phyloP scores from a whole-genome alignment of 495 filamentous ascomycete species.

The Mycothermus thermophilus region DNA sequence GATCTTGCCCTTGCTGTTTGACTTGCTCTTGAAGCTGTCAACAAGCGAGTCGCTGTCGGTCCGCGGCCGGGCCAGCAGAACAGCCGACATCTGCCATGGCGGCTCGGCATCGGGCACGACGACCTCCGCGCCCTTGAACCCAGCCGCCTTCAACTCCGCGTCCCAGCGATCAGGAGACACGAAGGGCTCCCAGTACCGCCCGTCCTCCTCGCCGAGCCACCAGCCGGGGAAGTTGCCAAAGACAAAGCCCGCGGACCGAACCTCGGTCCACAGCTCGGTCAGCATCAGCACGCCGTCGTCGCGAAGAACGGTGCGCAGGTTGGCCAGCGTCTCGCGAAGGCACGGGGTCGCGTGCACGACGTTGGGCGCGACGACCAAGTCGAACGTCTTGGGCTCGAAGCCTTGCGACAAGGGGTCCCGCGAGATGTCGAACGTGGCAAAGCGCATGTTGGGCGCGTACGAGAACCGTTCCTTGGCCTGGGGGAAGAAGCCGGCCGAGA shows the following conservation, averaged over 20 bases:
- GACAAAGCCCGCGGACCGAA: conserved; percentile 17
- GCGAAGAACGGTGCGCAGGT: conserved; percentile 24
- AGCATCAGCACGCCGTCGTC: conserved; percentile 27
- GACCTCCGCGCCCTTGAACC: conserved; percentile 35
- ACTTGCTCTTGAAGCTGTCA: too few relatives aligned
- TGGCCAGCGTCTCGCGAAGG: conserved; percentile 19
- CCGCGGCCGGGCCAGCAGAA: conserved; percentile 5
- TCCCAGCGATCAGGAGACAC: conserved; percentile 24
- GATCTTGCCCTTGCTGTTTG: too few relatives aligned
- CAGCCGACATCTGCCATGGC: conserved; percentile 1
- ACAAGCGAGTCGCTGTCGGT: background rate
- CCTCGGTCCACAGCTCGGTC: conserved; percentile 22
- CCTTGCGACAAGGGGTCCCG: conserved; percentile 35
- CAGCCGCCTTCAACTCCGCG: conserved; percentile 18
- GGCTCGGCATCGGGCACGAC: conserved; percentile 10
- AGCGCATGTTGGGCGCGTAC: conserved; percentile 28
- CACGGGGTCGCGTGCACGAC: conserved; percentile 35
- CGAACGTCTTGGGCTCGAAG: conserved; percentile 33
- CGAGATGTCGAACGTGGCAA: conserved; percentile 33
- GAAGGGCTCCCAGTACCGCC: conserved; percentile 19
- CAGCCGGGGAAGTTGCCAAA: conserved; percentile 25
- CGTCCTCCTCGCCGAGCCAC: conserved; percentile 29
- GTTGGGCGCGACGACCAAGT: conserved; percentile 41
- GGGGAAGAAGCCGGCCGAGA: conserved; percentile 39
- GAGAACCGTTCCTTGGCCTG: conserved; percentile 32